Conservation (phyloP, 2,329 filamentous ascomycete genomes). For the Berkeleyomyces basicola region DNA sequence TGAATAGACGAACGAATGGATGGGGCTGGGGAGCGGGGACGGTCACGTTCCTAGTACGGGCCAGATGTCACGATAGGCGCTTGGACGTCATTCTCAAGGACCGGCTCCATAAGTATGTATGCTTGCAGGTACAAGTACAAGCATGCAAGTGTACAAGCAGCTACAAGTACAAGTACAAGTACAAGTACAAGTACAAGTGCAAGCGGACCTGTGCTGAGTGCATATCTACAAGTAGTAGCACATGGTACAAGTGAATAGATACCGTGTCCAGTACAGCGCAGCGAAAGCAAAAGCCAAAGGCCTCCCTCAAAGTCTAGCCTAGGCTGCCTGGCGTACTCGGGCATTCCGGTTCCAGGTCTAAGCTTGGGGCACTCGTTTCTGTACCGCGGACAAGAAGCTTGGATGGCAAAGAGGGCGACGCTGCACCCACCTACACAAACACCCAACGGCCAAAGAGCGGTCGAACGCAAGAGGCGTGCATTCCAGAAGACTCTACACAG, state of each 20-base stretch:
- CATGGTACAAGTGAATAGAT: too few species aligned
- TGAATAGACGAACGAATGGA: not conserved
- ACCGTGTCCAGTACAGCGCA: not conserved
- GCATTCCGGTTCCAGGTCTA: not conserved
- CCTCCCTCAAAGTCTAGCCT: not conserved
- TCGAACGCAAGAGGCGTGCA: not conserved
- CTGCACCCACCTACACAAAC: not conserved
- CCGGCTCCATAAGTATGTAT: not conserved
- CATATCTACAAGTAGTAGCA: too few species aligned
- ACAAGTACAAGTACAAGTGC: too few species aligned
- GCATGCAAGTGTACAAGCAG: too few species aligned
- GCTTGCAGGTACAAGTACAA: not conserved
- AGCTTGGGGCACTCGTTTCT: slow-evolving; percentile 1
- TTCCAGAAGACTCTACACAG: too few species aligned
- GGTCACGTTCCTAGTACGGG: not conserved
- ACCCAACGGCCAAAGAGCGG: not conserved
- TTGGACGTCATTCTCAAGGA: not conserved
- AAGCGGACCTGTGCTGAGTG: too few species aligned
- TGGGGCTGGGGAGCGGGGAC: not conserved
- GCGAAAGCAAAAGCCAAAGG: not conserved
- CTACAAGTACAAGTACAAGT: too few species aligned
- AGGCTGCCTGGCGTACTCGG: not conserved
- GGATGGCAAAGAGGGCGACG: not conserved
- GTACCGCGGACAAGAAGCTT: not conserved
- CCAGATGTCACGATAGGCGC: not conserved